These are phyloP conservation scores for Carex littledalei DNA, from an alignment of 176 grass and related monocot genomes.

Conservation along the genomic window DNA sequence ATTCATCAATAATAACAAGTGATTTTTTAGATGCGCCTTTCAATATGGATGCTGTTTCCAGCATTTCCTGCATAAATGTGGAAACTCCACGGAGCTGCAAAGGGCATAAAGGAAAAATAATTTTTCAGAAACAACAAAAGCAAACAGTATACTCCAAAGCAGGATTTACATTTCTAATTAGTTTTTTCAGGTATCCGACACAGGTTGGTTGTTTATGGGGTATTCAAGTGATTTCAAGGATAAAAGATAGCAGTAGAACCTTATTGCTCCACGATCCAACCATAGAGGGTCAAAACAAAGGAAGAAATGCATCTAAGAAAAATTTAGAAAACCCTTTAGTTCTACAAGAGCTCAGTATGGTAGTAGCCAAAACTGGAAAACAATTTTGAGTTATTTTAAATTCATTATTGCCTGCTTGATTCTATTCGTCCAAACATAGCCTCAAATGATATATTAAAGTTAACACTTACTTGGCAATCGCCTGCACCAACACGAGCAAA, in stretches of 20 bases:
- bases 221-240: not conserved
- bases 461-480: constrained; percentile 85
- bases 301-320: not conserved
- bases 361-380: not conserved
- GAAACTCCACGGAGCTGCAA: constrained; percentile 88
- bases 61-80: constrained; percentile 99
- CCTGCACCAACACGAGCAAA: constrained; percentile 99
- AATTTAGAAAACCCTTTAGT: not conserved
- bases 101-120: constrained; percentile 3
- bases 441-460: not conserved
- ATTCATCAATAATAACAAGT: constrained; percentile 90
- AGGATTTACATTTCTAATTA: not conserved
- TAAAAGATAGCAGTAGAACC: not conserved
- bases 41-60: constrained; percentile 97
- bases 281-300: not conserved
- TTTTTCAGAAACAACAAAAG: not conserved
- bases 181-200: not conserved
- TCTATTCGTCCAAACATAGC: not conserved
- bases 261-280: not conserved
- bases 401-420: not conserved
- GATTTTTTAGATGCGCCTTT: constrained; percentile 93
- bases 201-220: not conserved
- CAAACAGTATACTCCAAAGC: not conserved
- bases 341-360: not conserved
- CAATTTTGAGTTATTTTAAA: not conserved